Evolutionary conservation across 495 filamentous ascomycete genomes (phyloP), one percentile per base, ranked within the genome.

Genomic region (Penicillium soppii): DNA sequence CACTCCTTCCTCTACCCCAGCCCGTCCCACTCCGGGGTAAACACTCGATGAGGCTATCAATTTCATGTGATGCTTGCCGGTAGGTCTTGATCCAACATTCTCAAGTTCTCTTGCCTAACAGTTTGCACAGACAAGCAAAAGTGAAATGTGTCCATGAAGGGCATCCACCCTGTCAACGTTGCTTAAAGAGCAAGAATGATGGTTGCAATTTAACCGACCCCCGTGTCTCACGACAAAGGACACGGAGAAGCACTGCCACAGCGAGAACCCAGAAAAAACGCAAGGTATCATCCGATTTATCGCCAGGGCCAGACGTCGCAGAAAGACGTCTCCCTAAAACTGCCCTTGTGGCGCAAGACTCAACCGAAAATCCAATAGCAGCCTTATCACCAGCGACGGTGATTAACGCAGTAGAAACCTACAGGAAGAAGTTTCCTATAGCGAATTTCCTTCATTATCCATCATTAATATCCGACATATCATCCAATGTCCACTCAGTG

Each of bases 391-490:
- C 65, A 9, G 54, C 69, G 13, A 69, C 53, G 7, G 50, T 75
- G 20, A 70, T 75, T 56, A 65, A 54, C 22, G 72, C 72, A 2
- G 64, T 69, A 17, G 70, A 75, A 36, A 63, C 63, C 15, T 75
- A 75, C 39, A 59, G 72, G 38, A 72, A 68, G 44, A 72, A 71
- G 40, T 75, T 73, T 43, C 72, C 72, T 13, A 63, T 74, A 10
- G 56, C 68, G 10, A 75, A 75, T 38, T 75, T 75, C 37, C 61
- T 75, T 4, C 72, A 75, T 36, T 75, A 75, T 39, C 72, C 72
- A 2, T 71, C 72, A 4, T 48, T 75, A 19, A 72, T 75, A 7
- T 62, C 69, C 1, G 69, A 75, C n/a, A 53, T 75, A 13, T 73
- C 72, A 1, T 53, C 64, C 8, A 57, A 68, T 56, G 48, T 47